Evolutionary conservation across 257 asterid genomes (phyloP).

Genomic region (Linaria vulgaris): DNA sequence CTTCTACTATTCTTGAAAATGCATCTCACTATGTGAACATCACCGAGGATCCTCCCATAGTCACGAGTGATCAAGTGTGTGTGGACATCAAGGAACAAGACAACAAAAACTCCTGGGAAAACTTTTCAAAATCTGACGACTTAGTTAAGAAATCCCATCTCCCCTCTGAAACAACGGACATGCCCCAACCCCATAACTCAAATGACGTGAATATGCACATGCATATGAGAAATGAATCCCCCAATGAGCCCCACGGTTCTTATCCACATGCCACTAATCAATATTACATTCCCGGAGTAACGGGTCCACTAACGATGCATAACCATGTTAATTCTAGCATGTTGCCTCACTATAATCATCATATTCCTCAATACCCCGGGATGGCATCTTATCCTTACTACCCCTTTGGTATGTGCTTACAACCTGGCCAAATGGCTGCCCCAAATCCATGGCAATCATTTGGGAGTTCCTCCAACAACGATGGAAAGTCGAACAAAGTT

Average conservation of each 20-base stretch:
- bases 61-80: slow-evolving; percentile 32
- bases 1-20: slow-evolving; percentile 33
- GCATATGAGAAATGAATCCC: slow-evolving; percentile 43
- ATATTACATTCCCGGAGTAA: too few relatives aligned
- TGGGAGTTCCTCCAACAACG: slow-evolving; percentile 45
- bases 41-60: slow-evolving; percentile 30
- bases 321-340: slow-evolving; percentile 47
- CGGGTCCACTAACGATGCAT: slow-evolving; percentile 32
- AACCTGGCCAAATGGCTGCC: slow-evolving; percentile 67
- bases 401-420: slow-evolving; percentile 67
- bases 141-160: slow-evolving; percentile 52
- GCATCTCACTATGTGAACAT: slow-evolving; percentile 30
- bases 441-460: slow-evolving; percentile 60
- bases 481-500: slow-evolving; percentile 42
- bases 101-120: slow-evolving; percentile 31
- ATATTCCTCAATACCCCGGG: slow-evolving; percentile 59
- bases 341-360: slow-evolving; percentile 67
- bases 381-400: slow-evolving; percentile 65
- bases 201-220: slow-evolving; percentile 46
- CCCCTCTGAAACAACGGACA: slow-evolving; percentile 53
- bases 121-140: slow-evolving; percentile 43
- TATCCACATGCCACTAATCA: slow-evolving; percentile 34
- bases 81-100: slow-evolving; percentile 31
- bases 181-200: slow-evolving; percentile 50
- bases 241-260: slow-evolving; percentile 40